Evolutionary conservation across 208 protist species (phyloP), one percentile per base, ranked within the genome.

Genomic region (Herpetomonas samuelpessoai): DNA sequence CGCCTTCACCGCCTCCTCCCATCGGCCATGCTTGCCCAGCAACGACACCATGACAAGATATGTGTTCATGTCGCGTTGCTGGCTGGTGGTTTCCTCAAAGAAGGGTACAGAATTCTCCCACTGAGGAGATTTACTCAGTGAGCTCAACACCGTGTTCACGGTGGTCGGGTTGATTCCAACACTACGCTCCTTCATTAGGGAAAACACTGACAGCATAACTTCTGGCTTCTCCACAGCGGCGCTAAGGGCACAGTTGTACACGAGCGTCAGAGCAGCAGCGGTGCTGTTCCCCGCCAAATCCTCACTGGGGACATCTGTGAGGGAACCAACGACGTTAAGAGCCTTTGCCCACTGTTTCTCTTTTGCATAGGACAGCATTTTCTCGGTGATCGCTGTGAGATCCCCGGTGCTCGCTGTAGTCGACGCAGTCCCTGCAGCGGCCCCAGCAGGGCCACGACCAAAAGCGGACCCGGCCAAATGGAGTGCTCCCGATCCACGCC

Each of bases 181-280:
- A 14, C 45, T 63, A 16, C 65, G 64, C 55, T 63, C 57, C 26
- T 57, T 53, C 90, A 96, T 96, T 0, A 68, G 26, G 16, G 47
- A 50, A 35, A 82, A 77, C 0, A 91, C 45, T 14, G 49, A 38
- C 25, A 81, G 71, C 14, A 83, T 70, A 26, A 78, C 70, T 14
- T 84, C 75, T 1, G 71, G 63, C 9, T 79, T 68, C n/a, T 89
- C 84, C 18, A 93, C 81, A 0, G 84, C 76, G 0, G 90, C 81
- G 53, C 82, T 85, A 29, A 96, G 57, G 12, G 82, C 86, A 48
- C 90, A 96, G 57, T 96, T 96, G 71, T 92, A 93, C 7, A 96
- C 31, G n/a, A 96, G 71, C 16, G 85, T 91, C n/a, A 91, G 30
- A 16, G 85, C 77, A 3, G 81, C 77, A 2, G 69, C 49, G 31